These are phyloP conservation scores for Mycena amicta DNA, from an alignment of 768 basidiomycete genomes.

Conservation along the genomic window DNA sequence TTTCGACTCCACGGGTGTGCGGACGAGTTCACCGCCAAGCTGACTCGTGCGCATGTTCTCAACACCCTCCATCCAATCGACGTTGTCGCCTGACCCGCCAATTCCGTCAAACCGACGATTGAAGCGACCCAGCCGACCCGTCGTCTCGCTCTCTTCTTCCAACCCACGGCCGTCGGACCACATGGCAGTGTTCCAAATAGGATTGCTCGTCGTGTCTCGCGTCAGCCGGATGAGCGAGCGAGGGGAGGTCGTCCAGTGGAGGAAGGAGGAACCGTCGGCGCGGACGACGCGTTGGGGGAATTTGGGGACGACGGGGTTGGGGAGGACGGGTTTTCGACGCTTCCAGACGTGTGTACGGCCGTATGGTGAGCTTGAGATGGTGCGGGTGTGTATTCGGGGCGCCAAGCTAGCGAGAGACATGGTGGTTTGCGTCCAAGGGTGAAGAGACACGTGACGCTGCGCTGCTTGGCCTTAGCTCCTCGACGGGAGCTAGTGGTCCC, in stretches of 20 bases:
- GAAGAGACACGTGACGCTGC: conserved; percentile 6
- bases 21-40: conserved; percentile 15
- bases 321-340: conserved; percentile 65
- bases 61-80: conserved; percentile 39
- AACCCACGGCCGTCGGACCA: conserved; percentile 52
- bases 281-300: conserved; percentile 86
- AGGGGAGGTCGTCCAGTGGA: conserved; percentile 88
- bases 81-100: conserved; percentile 34
- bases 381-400: conserved; percentile 32
- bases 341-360: conserved; percentile 85
- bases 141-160: conserved; percentile 70
- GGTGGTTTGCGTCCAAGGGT: neutral
- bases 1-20: conserved; percentile 7
- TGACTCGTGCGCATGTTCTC: conserved; percentile 6
- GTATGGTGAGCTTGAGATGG: conserved; percentile 74
- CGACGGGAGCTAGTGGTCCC: too few species aligned
- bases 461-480: neutral
- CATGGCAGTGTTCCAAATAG: conserved; percentile 77
- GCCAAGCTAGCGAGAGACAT: neutral
- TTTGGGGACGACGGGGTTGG: conserved; percentile 82
- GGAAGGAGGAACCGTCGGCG: conserved; percentile 87
- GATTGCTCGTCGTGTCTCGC: conserved; percentile 87
- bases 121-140: conserved; percentile 82
- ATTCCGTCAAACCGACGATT: conserved; percentile 68
- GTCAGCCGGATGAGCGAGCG: conserved; percentile 75